These are phyloP conservation scores for Ophiosphaerella herpotricha DNA, from an alignment of 2,329 filamentous ascomycete genomes.

Conservation along the genomic window DNA sequence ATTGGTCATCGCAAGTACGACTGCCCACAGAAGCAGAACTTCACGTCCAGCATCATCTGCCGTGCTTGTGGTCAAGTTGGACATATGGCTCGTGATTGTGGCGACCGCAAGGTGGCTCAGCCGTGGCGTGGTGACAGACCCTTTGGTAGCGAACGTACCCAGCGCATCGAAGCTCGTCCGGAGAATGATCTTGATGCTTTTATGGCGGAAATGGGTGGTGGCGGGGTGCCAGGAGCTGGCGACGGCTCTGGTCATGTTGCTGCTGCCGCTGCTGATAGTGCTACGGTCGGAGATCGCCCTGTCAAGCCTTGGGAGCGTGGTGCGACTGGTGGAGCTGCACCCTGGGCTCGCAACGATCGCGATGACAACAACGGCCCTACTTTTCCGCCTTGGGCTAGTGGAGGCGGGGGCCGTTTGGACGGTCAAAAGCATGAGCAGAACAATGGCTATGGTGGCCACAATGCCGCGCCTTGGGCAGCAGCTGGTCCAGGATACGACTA, in stretches of 20 bases:
- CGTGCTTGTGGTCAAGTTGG: constrained; percentile 97
- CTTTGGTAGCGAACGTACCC: constrained; percentile 56
- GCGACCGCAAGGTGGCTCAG: constrained; percentile 85
- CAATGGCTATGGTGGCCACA: constrained; percentile 38
- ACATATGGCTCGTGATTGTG: constrained; percentile 98
- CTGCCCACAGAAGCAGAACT: constrained; percentile 96
- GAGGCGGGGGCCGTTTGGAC: constrained; percentile 39
- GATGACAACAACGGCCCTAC: constrained; percentile 46
- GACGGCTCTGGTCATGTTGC: constrained; percentile 41
- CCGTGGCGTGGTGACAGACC: constrained; percentile 84
- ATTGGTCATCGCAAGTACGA: constrained; percentile 99
- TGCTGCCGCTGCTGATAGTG: constrained; percentile 58
- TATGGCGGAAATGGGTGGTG: constrained; percentile 94
- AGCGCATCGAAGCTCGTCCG: constrained; percentile 72
- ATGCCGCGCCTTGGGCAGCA: constrained; percentile 41
- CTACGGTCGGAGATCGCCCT: constrained; percentile 56
- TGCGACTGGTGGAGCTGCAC: constrained; percentile 80
- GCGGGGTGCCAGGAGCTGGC: constrained; percentile 71
- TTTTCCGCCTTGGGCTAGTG: constrained; percentile 49
- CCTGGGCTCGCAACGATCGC: constrained; percentile 63
- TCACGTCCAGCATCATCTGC: constrained; percentile 98
- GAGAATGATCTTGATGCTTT: constrained; percentile 98
- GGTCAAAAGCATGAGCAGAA: constrained; percentile 34
- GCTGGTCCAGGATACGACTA: constrained; percentile 52
- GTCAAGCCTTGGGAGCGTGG: constrained; percentile 88